phyloP scores from a whole-genome alignment of 176 grass and related monocot species.

The Hsuehochloa calcarea region DNA sequence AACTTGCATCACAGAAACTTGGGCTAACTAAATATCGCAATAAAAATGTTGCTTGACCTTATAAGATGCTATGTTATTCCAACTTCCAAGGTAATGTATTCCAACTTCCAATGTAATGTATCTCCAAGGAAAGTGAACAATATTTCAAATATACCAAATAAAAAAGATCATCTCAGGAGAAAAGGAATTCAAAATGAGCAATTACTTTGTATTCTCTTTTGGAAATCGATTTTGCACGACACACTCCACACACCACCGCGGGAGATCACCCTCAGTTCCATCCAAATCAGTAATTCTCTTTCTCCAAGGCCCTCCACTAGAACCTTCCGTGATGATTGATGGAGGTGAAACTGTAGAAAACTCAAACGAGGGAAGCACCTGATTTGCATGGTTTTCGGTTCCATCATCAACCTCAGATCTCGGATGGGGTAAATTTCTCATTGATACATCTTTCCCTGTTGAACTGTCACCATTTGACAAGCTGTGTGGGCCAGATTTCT shows the following conservation, averaged over 20 bases:
- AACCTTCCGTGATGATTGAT: conserved; percentile 87
- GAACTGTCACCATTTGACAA: conserved; percentile 67
- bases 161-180: conserved; percentile 4
- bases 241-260: conserved; percentile 94
- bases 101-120: too few species aligned
- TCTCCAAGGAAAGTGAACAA: not conserved
- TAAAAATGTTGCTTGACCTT: not conserved
- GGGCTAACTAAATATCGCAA: not conserved
- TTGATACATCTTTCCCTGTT: conserved; percentile 52
- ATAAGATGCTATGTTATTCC: conserved; percentile 1
- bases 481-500: conserved; percentile 51
- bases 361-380: conserved; percentile 66
- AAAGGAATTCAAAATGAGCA: not conserved
- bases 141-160: conserved; percentile 13
- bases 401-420: conserved; percentile 74
- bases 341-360: conserved; percentile 81
- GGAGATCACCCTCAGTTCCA: conserved; percentile 90
- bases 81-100: conserved; percentile 6
- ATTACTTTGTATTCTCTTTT: conserved; percentile 97
- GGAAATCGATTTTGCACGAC: conserved; percentile 60
- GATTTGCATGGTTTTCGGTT: conserved; percentile 46
- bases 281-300: conserved; percentile 90
- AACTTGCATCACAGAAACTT: not conserved
- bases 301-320: conserved; percentile 86
- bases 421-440: conserved; percentile 55